Evolutionary conservation across 768 basidiomycete species (phyloP), one percentile per base, ranked within the genome.

Genomic region (Termitomyces sp.): DNA sequence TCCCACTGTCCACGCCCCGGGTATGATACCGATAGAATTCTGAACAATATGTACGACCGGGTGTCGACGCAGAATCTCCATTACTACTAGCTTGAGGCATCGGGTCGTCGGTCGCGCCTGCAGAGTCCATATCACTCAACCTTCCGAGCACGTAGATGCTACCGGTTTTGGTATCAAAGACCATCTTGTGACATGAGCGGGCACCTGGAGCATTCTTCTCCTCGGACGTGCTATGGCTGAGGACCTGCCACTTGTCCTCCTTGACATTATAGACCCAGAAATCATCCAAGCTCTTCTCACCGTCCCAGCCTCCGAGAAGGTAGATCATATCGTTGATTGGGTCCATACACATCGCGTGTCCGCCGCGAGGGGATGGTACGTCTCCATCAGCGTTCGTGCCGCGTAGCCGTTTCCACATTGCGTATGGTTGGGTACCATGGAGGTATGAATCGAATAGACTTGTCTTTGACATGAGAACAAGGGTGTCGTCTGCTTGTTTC

Each of bases 281-380:
- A 67, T 93, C 90, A 64, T 88, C 86, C 31, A 92, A 72, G 49
- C 82, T 84, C 58, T 80, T 83, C 55, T 82, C 70, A 1, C 91
- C 89, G 59, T 90, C 82, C 83, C 86, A 92, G 0, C 91, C 91
- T 1, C 90, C 91, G 54, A 90, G 83, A 22, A 92, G 76, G 65
- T 92, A 92, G 29, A 92, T 82, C 44, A 79, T 69, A 6, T 81
- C 80, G 39, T 81, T 77, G 8, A 78, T 74, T 24, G 78, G 72
- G 64, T 92, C 90, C 60, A 91, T 82, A 62, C 88, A 90, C 87
- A 90, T 90, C 22, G 88, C 86, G 61, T 92, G 89, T 0, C 90
- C 91, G 16, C 90, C 88, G 0, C 91, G 82, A 46, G 81, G 75
- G 26, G 79, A 76, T 5, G 91, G 90, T 0, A 78, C 69, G 61